These are phyloP conservation scores for Solanum hybrid DNA, from an alignment of 305 asterid species.

Conservation along the genomic window DNA sequence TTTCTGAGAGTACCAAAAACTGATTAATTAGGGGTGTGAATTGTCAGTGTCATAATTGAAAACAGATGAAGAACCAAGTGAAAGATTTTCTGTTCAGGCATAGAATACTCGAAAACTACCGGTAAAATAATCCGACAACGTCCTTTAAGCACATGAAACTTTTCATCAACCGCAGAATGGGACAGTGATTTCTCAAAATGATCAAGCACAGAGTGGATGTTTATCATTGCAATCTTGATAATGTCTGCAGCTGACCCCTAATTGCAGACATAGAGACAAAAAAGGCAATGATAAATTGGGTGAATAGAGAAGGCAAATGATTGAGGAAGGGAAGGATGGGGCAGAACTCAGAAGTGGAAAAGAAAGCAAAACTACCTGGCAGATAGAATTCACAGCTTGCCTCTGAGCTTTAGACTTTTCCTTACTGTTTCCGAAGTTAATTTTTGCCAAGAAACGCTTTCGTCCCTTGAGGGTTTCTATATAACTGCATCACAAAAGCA, in stretches of 20 bases:
- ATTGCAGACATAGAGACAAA: not conserved
- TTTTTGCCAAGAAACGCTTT: constrained; percentile 86
- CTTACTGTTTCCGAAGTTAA: constrained; percentile 68
- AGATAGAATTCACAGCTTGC: constrained; percentile 96
- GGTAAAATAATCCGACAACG: constrained; percentile 85
- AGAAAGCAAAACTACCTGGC: constrained; percentile 54
- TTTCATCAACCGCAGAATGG: constrained; percentile 36
- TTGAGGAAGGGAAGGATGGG: not conserved
- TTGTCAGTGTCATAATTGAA: not conserved
- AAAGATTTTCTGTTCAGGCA: not conserved
- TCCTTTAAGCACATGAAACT: constrained; percentile 63
- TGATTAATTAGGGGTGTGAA: not conserved
- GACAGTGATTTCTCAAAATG: constrained; percentile 42
- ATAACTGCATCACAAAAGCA: constrained; percentile 40
- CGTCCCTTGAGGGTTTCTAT: constrained; percentile 83
- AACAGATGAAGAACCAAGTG: constrained; percentile 5
- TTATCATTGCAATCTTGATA: constrained; percentile 85
- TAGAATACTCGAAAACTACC: constrained; percentile 29
- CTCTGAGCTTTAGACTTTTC: constrained; percentile 95
- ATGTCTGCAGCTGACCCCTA: constrained; percentile 98
- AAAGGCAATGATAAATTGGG: not conserved
- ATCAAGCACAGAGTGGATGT: constrained; percentile 52
- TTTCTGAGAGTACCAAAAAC: not conserved
- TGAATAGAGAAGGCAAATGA: not conserved
- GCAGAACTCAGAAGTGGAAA: constrained; percentile 9